A percentile compares a stretch with the other conserved stretches of the same genome.
Conservation (phyloP, 2,329 filamentous ascomycete species). For the Seiridium unicorne region DNA sequence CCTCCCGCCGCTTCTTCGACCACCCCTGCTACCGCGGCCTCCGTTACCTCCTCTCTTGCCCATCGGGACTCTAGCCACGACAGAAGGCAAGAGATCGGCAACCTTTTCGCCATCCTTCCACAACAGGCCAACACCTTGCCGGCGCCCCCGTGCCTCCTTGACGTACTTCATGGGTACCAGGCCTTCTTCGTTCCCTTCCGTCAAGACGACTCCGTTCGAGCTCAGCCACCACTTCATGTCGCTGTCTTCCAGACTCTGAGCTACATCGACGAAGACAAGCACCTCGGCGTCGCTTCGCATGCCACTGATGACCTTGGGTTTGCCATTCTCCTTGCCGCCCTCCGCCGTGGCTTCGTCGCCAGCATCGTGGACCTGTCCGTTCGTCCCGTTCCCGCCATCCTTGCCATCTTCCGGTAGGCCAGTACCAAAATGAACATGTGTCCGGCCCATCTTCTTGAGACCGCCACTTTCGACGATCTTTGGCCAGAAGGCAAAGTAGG, state of each 20-base stretch:
- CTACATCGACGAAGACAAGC: conserved; percentile 74
- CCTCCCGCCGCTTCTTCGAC: conserved; percentile 15
- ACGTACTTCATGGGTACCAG: conserved; percentile 68
- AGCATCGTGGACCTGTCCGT: conserved; percentile 5
- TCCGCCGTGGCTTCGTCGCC: conserved; percentile 7
- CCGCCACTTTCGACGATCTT: conserved; percentile 75
- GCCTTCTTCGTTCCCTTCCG: conserved; percentile 57
- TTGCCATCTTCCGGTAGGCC: conserved; percentile 57
- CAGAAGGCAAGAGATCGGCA: conserved; percentile 62
- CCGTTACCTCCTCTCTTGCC: conserved; percentile 38
- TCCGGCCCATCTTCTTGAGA: conserved; percentile 76
- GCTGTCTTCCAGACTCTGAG: conserved; percentile 59
- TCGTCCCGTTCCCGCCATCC: conserved; percentile 9
- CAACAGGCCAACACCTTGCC: conserved; percentile 59
- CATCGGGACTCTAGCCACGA: conserved; percentile 47
- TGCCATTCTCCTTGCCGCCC: conserved; percentile 17
- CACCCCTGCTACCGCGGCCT: conserved; percentile 38
- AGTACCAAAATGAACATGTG: conserved; percentile 86
- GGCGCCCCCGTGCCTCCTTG: conserved; percentile 65
- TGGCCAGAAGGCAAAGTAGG: conserved; percentile 78
- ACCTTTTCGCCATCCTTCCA: conserved; percentile 69
- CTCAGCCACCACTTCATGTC: conserved; percentile 73
- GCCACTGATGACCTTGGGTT: conserved; percentile 63
- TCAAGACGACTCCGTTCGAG: conserved; percentile 75
- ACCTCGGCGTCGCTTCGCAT: conserved; percentile 79